Evolutionary conservation across 2,329 filamentous ascomycete genomes (phyloP).

Genomic region (Colletotrichum neosansevieriae): DNA sequence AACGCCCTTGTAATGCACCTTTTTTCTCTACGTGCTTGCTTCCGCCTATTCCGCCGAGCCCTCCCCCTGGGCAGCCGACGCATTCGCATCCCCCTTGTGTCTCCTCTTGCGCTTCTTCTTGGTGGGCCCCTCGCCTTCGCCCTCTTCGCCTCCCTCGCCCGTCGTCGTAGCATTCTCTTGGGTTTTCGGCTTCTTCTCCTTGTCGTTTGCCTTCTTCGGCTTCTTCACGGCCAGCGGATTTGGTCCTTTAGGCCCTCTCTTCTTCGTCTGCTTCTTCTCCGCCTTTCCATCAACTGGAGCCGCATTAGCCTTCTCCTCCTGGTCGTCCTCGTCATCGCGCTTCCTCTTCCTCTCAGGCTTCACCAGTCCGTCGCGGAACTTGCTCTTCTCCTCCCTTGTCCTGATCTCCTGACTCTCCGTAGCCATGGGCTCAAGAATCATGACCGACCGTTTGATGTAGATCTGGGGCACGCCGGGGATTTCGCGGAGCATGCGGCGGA

Average conservation of each 20-base stretch:
- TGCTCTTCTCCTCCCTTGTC: slow-evolving; percentile 77
- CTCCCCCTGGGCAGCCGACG: slow-evolving; percentile 43
- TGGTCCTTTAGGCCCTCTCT: slow-evolving; percentile 72
- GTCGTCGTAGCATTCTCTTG: slow-evolving; percentile 42
- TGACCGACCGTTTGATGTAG: slow-evolving; percentile 83
- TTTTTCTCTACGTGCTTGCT: slow-evolving; percentile 25
- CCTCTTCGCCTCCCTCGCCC: slow-evolving; percentile 40
- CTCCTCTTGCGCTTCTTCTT: slow-evolving; percentile 55
- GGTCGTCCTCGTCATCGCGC: slow-evolving; percentile 54
- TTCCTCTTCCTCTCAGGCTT: slow-evolving; percentile 64
- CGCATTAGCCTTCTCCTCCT: slow-evolving; percentile 20
- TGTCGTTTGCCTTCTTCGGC: slow-evolving; percentile 63
- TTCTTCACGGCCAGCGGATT: slow-evolving; percentile 81
- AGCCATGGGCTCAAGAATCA: slow-evolving; percentile 80
- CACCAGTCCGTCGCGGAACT: slow-evolving; percentile 79
- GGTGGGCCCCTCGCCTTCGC: slow-evolving; percentile 41
- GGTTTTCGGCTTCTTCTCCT: slow-evolving; percentile 43
- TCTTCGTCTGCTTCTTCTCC: slow-evolving; percentile 66
- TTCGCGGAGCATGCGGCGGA: slow-evolving; percentile 72
- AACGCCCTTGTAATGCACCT: slow-evolving; percentile 31
- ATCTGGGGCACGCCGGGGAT: slow-evolving; percentile 81
- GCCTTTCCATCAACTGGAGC: slow-evolving; percentile 35
- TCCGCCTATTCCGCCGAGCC: slow-evolving; percentile 35
- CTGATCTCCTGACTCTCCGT: slow-evolving; percentile 72
- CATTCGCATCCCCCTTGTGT: slow-evolving; percentile 47